Evolutionary conservation across 768 basidiomycete species (phyloP).

Genomic region (Mycena maculata): DNA sequence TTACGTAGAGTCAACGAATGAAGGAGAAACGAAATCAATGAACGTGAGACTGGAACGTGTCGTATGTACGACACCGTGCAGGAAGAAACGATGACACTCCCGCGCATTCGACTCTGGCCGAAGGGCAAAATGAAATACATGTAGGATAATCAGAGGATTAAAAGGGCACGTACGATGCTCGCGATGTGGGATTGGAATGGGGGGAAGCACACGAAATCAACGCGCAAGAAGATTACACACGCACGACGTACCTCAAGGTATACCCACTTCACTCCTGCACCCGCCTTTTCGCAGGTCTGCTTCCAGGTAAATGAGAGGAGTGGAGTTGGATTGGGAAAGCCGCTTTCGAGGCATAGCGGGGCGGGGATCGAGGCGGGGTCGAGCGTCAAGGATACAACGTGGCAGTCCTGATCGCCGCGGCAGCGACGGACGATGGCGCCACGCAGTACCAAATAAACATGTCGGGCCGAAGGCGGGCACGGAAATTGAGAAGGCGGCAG

Average conservation of each 20-base stretch:
- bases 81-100: too few species aligned
- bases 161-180: not conserved
- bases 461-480: not conserved
- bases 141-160: not conserved
- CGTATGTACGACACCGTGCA: not conserved
- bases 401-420: not conserved
- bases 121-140: not conserved
- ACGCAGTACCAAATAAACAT: not conserved
- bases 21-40: too few species aligned
- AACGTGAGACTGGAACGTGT: not conserved
- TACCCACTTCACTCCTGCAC: not conserved
- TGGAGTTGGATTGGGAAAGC: not conserved
- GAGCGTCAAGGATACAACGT: not conserved
- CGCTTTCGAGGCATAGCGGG: conserved; percentile 1
- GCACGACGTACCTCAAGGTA: not conserved
- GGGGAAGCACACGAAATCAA: not conserved
- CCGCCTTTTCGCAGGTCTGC: not conserved
- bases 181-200: not conserved
- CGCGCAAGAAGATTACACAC: conserved; percentile 4
- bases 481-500: too few species aligned
- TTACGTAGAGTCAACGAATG: not conserved
- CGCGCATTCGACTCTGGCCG: not conserved
- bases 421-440: conserved; percentile 4
- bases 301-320: not conserved
- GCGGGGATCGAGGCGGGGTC: conserved; percentile 7